phyloP scores from a whole-genome alignment of 371 early-diverging fungal species.

The Mortierella sp. region DNA sequence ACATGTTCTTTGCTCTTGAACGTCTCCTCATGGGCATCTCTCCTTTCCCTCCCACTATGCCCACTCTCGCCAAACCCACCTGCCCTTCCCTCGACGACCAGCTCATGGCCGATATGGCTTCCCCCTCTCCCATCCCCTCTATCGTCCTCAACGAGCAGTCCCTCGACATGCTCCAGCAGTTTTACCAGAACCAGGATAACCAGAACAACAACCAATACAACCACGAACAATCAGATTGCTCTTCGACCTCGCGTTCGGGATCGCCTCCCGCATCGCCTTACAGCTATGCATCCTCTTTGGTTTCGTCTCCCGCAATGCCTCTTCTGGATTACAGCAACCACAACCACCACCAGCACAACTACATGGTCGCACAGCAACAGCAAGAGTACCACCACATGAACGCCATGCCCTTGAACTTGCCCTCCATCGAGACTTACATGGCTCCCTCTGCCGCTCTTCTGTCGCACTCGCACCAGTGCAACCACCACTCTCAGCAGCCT shows the following conservation, averaged over 20 bases:
- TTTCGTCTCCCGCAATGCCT: conserved; percentile 41
- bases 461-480: conserved; percentile 9
- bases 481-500: background rate
- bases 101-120: conserved; percentile 41
- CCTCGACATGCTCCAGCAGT: conserved; percentile 50
- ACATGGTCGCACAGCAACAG: conserved; percentile 26
- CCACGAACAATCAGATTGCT: conserved; percentile 36
- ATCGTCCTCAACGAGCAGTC: conserved; percentile 58
- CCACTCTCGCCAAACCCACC: conserved; percentile 56
- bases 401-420: conserved; percentile 33
- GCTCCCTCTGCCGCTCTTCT: conserved; percentile 22
- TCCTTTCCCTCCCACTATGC: conserved; percentile 56
- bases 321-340: conserved; percentile 20
- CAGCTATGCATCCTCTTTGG: conserved; percentile 41
- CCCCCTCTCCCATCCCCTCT: conserved; percentile 42
- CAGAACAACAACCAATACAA: background rate
- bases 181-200: conserved; percentile 40
- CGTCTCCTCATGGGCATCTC: conserved; percentile 56
- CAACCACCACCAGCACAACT: background rate
- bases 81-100: conserved; percentile 56
- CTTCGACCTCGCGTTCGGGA: conserved; percentile 39
- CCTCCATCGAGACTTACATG: conserved; percentile 41
- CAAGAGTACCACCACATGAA: conserved; percentile 22
- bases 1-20: conserved; percentile 50
- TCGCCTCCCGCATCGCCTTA: conserved; percentile 45